These are phyloP conservation scores for Penicillium oxalicum DNA, from an alignment of 2,329 filamentous ascomycete species.

Conservation along the genomic window DNA sequence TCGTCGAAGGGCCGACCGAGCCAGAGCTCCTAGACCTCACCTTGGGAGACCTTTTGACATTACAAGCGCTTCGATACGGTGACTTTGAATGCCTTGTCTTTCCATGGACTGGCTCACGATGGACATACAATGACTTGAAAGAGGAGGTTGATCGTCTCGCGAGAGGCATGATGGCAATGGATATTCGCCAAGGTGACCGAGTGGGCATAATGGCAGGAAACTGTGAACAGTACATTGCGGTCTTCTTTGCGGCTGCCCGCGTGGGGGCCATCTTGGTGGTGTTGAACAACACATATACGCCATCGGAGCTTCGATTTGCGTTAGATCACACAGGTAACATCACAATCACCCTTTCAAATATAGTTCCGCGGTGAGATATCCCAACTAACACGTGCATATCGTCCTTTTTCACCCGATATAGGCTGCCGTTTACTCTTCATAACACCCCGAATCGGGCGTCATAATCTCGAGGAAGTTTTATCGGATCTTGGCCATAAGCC, in stretches of 20 bases:
- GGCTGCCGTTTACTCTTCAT: conserved; percentile 70
- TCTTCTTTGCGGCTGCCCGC: conserved; percentile 66
- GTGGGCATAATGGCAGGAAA: conserved; percentile 68
- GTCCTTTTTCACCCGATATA: conserved; percentile 21
- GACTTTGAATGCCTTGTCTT: conserved; percentile 64
- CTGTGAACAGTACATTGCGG: conserved; percentile 54
- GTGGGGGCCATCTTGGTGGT: conserved; percentile 66
- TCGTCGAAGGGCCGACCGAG: conserved; percentile 63
- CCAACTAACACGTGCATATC: background rate
- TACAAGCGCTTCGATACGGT: conserved; percentile 62
- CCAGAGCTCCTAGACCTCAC: conserved; percentile 66
- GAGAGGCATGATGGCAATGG: conserved; percentile 60
- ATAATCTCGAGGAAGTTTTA: conserved; percentile 59
- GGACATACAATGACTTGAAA: conserved; percentile 63
- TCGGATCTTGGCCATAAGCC: conserved; percentile 42
- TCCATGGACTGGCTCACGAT: conserved; percentile 68
- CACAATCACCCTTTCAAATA: background rate
- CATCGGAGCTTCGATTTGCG: conserved; percentile 65
- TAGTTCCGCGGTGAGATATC: background rate
- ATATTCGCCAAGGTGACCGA: conserved; percentile 62
- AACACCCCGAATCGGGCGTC: conserved; percentile 60
- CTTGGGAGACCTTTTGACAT: conserved; percentile 64
- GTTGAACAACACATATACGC: conserved; percentile 76
- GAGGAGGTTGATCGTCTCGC: conserved; percentile 57
- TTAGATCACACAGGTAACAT: conserved; percentile 61